Evolutionary conservation across 192 early-diverging fungal genomes (phyloP), one percentile per base, ranked within the genome.

Genomic region (Backusella circina): DNA sequence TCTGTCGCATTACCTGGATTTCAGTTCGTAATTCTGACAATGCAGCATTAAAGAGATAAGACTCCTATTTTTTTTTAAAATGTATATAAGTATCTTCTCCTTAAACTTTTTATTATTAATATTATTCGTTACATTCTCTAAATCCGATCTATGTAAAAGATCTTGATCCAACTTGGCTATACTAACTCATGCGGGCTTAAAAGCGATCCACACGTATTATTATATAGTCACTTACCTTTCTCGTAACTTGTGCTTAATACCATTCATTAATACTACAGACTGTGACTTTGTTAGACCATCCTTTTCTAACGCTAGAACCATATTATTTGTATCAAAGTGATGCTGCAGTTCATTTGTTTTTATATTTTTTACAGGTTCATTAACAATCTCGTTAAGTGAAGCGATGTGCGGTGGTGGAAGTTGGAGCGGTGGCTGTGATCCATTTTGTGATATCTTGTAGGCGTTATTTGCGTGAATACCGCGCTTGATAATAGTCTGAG

Each of bases 41-140:
- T 10, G 93, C 91, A 9, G 94, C 91, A 57, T 94, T 91, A 84
- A 92, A 94, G 64, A 95, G 75, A 75, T 97, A 97, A 0, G 90
- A 84, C 69, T 93, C 89, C 83, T 86, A 65, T 67, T 41, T n/a
- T 41, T 41, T 41, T 41, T 3, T 16, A 41, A 50, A 28, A 71
- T 13, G 72, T 51, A 80, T 67, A 33, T 70, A 69, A 39, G 37
- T 37, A 32, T 23, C 0, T 28, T 8, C 54, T 61, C 54, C 54
- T 61, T 23, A 15, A 44, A n/a, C n/a, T 5, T 54, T 54, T 54
- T 23, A 8, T 54, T 61, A 13, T 38, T 28, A 26, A 16, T 71
- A 33, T 16, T 57, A 12, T 54, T 66, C 13, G 18, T 77, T 75
- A 87, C 91, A 79, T 96, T 97, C 31, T 95, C 96, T 5, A 96